Conservation (phyloP, 768 basidiomycete genomes). For the Lentinula aciculospora region DNA sequence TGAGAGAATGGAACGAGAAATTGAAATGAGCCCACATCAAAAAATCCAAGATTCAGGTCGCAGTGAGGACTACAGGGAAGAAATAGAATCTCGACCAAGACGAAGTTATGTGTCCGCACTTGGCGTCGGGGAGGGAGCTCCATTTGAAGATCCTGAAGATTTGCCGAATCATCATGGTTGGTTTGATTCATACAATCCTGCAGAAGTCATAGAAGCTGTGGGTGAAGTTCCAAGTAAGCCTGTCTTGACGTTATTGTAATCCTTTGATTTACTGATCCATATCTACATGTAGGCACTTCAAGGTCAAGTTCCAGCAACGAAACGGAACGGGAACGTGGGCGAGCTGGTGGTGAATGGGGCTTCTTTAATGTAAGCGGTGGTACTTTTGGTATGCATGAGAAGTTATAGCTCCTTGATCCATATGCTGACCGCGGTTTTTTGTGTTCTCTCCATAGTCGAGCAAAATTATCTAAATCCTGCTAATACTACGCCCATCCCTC, state of each 20-base stretch:
- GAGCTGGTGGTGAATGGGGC: slow-evolving; percentile 3
- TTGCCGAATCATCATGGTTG: too few species aligned
- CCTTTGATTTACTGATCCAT: not conserved
- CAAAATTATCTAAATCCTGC: not conserved
- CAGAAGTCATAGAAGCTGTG: not conserved
- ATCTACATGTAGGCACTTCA: not conserved
- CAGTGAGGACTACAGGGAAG: not conserved
- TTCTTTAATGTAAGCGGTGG: not conserved
- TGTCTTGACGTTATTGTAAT: not conserved
- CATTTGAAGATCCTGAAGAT: not conserved
- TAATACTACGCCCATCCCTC: not conserved
- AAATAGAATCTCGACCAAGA: not conserved
- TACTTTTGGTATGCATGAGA: not conserved
- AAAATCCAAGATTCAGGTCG: not conserved
- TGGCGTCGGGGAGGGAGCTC: not conserved
- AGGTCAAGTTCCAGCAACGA: slow-evolving; percentile 3
- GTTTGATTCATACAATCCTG: not conserved
- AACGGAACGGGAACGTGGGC: slow-evolving; percentile 2
- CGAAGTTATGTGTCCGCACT: not conserved
- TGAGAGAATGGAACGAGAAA: not conserved
- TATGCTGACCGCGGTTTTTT: not conserved
- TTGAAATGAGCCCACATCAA: not conserved
- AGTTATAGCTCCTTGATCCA: not conserved
- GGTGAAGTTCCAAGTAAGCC: not conserved
- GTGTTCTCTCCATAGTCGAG: not conserved